Evolutionary conservation across 2,329 filamentous ascomycete species (phyloP).

Genomic region (Phaeosphaeria sp.): DNA sequence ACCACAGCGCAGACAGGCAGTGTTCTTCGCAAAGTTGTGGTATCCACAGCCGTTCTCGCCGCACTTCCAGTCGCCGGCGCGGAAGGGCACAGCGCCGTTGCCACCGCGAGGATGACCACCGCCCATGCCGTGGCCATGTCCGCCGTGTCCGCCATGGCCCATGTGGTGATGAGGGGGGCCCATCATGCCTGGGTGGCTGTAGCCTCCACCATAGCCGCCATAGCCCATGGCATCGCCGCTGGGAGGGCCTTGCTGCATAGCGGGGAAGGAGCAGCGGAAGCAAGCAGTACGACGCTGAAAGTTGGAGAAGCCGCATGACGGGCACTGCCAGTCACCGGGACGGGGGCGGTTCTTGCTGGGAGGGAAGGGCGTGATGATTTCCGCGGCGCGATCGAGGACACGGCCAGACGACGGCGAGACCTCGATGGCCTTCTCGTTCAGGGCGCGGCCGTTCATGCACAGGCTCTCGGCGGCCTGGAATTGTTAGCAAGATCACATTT

Average conservation of each 20-base stretch:
- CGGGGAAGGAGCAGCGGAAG: slow-evolving; percentile 99
- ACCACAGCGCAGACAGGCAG: slow-evolving; percentile 94
- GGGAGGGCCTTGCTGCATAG: slow-evolving; percentile 77
- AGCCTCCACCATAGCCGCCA: slow-evolving; percentile 49
- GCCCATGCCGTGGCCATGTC: slow-evolving; percentile 56
- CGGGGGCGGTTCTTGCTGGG: slow-evolving; percentile 98
- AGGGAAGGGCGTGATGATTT: slow-evolving; percentile 96
- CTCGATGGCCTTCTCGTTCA: slow-evolving; percentile 99
- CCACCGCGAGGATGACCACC: slow-evolving; percentile 71
- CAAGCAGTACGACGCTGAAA: slow-evolving; percentile 98
- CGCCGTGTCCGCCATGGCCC: slow-evolving; percentile 53
- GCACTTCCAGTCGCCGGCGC: slow-evolving; percentile 98
- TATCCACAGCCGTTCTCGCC: slow-evolving; percentile 97
- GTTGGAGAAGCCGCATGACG: slow-evolving; percentile 98
- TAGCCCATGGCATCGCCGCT: slow-evolving; percentile 74
- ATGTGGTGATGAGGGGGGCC: slow-evolving; percentile 70
- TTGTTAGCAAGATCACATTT: slow-evolving; percentile 19
- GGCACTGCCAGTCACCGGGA: slow-evolving; percentile 98
- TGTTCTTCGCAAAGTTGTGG: slow-evolving; percentile 99
- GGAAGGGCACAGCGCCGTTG: slow-evolving; percentile 90
- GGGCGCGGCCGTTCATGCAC: slow-evolving; percentile 97
- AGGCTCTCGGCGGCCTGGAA: slow-evolving; percentile 89
- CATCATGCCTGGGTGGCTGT: slow-evolving; percentile 68
- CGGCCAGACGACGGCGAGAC: slow-evolving; percentile 97
- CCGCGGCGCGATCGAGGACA: slow-evolving; percentile 91